A percentile compares a stretch with the other conserved stretches of the same genome.
Conservation (phyloP, 164 flowering plant species). For the Magnolia sinica region DNA sequence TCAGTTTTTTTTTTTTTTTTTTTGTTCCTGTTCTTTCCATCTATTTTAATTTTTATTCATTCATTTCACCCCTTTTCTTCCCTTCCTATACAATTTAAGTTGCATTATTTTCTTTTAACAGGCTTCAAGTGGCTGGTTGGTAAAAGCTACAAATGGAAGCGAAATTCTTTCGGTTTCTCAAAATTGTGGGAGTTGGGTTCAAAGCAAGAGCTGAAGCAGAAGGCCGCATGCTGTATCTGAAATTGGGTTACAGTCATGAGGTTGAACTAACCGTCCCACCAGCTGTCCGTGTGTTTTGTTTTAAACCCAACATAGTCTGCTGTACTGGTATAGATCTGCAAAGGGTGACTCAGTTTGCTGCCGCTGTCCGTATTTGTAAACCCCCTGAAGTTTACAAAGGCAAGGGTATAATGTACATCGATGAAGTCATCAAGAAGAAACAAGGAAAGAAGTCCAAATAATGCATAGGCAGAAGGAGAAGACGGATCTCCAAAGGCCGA, state of each 20-base stretch:
- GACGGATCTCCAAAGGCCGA: too few relatives aligned
- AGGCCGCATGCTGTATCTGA: constrained; percentile 69
- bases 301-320: constrained; percentile 68
- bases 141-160: constrained; percentile 50
- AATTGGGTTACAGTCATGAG: constrained; percentile 88
- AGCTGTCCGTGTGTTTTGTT: constrained; percentile 88
- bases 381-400: constrained; percentile 93
- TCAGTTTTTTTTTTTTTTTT: too few relatives aligned
- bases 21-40: too few relatives aligned
- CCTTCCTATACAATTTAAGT: background rate
- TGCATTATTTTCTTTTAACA: background rate
- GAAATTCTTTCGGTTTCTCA: constrained; percentile 77
- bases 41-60: too few relatives aligned
- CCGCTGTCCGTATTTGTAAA: constrained; percentile 74
- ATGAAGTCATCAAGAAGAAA: constrained; percentile 79
- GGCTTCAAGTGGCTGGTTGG: background rate
- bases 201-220: constrained; percentile 89
- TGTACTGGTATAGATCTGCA: constrained; percentile 81
- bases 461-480: background rate
- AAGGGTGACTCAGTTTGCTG: constrained; percentile 84
- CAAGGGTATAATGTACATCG: constrained; percentile 82
- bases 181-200: constrained; percentile 88
- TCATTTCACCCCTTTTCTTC: background rate
- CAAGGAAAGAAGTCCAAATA: constrained; percentile 50
- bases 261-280: constrained; percentile 89